Evolutionary conservation across 108 stramenopile genomes (phyloP).

Genomic region (Schizochytrium sp.): DNA sequence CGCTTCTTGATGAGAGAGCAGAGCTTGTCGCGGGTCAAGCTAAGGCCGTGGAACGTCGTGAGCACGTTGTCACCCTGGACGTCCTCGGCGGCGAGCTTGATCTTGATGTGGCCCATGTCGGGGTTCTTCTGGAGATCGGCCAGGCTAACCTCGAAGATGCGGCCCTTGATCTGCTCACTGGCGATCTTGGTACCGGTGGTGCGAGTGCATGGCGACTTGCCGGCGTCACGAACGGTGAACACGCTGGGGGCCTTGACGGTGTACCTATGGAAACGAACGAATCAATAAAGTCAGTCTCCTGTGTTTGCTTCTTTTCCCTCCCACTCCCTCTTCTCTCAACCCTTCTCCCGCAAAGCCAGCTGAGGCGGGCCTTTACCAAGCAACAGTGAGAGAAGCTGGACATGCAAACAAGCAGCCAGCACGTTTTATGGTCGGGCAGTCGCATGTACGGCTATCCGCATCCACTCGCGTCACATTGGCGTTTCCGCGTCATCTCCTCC

Average conservation of each 20-base stretch:
- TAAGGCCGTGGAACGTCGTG: constrained; percentile 99
- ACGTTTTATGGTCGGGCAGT: too few species aligned
- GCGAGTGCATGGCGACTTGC: constrained; percentile 96
- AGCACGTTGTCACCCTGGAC: constrained; percentile 97
- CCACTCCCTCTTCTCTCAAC: too few species aligned
- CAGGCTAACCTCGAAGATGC: constrained; percentile 90
- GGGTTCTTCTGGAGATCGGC: constrained; percentile 95
- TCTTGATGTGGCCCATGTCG: constrained; percentile 85
- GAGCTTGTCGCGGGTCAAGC: constrained; percentile 99
- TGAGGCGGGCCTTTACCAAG: too few species aligned
- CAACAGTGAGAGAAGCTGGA: too few species aligned
- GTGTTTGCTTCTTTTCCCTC: not conserved
- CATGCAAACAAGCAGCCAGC: too few species aligned
- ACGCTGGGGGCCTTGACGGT: constrained; percentile 92
- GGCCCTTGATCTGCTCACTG: constrained; percentile 92
- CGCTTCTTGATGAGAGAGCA: constrained; percentile 98
- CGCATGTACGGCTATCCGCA: too few species aligned
- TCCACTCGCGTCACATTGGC: too few species aligned
- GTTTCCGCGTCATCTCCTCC: too few species aligned
- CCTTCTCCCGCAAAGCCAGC: too few species aligned
- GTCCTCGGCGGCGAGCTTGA: constrained; percentile 95
- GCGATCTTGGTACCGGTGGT: constrained; percentile 96
- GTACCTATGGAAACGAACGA: constrained; percentile 71
- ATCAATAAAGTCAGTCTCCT: not conserved
- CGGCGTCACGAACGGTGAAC: constrained; percentile 82